Evolutionary conservation across 257 asterid species (phyloP), one percentile per base, ranked within the genome.

Genomic region (Scutellaria baicalensis): DNA sequence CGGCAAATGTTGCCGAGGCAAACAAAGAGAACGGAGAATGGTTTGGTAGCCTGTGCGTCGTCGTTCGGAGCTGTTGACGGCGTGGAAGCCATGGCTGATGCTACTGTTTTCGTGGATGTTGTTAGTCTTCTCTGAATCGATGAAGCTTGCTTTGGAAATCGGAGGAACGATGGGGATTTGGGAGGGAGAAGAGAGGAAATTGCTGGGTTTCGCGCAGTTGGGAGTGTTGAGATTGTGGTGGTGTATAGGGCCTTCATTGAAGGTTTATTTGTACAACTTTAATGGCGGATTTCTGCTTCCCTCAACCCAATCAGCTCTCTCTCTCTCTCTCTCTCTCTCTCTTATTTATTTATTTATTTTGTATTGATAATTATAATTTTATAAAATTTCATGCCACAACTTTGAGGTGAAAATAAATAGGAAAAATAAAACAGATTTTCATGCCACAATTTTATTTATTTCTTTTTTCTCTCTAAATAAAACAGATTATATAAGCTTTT

Each of bases 1-100:
- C 98, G 83, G 50, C 98, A 91, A 20, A 94, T 94, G 81, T 94
- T 94, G 9, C 99, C 99, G 27, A 94, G 97, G 81, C 99, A 94
- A 17, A 94, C 96, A 63, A 94, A 94, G 6, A 91, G 82, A 13
- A 89, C 96, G 0, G 96, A 82, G 20, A 87, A 84, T 23, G 95
- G 89, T 69, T 86, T 84, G 2, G 70, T 60, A 48, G 81, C 42
- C 68, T 63, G 74, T 64, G 78, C 10, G 12, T 52, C 61, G 40
- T 49, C 77, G 58, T 68, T 79, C 9, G 81, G 33, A 42, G 81
- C 76, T 16, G 85, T n/a, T 49, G 85, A 68, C 9, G 79, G 72
- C 35, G 89, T 17, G 38, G 95, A 77, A 45, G 88, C 87, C 95
- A 87, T 90, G 68, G 87, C 74, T 61, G 91, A 76, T 14, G 75